These are phyloP conservation scores for Escovopsis weberi DNA, from an alignment of 2,329 filamentous ascomycete species.

Conservation along the genomic window DNA sequence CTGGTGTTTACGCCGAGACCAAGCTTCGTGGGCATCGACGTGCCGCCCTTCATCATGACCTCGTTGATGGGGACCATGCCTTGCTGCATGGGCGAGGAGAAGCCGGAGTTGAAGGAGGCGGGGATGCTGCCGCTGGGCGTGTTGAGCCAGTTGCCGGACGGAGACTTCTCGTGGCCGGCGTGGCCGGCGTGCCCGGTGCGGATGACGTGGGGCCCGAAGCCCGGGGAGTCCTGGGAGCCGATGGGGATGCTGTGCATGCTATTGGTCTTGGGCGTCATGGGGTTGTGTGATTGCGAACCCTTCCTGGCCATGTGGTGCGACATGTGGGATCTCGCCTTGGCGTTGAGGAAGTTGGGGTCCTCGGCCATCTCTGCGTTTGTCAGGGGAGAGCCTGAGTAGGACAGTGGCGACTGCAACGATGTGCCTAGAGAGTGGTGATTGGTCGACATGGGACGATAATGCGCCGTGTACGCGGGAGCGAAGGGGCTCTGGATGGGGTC, in stretches of 20 bases:
- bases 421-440: slow-evolving; percentile 36
- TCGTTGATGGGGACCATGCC: slow-evolving; percentile 70
- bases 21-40: slow-evolving; percentile 82
- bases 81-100: slow-evolving; percentile 64
- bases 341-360: slow-evolving; percentile 45
- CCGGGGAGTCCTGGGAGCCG: slow-evolving; percentile 49
- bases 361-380: slow-evolving; percentile 35
- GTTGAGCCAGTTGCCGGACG: slow-evolving; percentile 82
- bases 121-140: slow-evolving; percentile 65
- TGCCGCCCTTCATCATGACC: slow-evolving; percentile 74
- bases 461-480: slow-evolving; percentile 63
- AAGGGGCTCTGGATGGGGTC: slow-evolving; percentile 88
- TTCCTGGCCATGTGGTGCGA: slow-evolving; percentile 55
- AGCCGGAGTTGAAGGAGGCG: slow-evolving; percentile 78
- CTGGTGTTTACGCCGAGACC: slow-evolving; percentile 36
- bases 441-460: slow-evolving; percentile 57
- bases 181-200: slow-evolving; percentile 28
- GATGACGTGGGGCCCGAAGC: slow-evolving; percentile 66
- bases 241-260: slow-evolving; percentile 60
- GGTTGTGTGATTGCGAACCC: slow-evolving; percentile 59
- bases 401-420: slow-evolving; percentile 29
- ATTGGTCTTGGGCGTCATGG: slow-evolving; percentile 77
- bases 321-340: slow-evolving; percentile 45
- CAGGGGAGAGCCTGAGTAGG: slow-evolving; percentile 24
- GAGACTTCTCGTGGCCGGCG: slow-evolving; percentile 57